Percentiles rank a stretch among this genome's conserved stretches.
Evolutionary conservation across 192 early-diverging fungal genomes (phyloP).

Genomic region (Chytriomyces confervae): DNA sequence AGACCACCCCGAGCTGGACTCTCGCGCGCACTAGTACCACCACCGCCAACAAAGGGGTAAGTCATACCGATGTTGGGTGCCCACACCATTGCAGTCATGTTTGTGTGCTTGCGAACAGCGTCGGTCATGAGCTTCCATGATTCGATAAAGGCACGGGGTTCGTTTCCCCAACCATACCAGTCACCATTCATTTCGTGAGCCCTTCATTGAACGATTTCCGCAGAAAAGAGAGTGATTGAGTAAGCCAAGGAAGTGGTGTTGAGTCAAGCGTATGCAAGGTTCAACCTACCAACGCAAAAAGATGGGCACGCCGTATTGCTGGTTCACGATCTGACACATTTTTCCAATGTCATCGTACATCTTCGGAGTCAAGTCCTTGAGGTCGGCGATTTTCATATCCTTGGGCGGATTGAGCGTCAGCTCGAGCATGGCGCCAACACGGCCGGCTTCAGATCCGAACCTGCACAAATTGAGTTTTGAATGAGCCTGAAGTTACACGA

Average conservation of each 20-base stretch:
- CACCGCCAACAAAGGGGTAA: slow-evolving; percentile 47
- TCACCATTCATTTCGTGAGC: slow-evolving; percentile 46
- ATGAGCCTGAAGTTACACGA: background rate
- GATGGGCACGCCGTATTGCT: slow-evolving; percentile 44
- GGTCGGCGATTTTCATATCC: slow-evolving; percentile 14
- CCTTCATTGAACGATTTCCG: too few relatives aligned
- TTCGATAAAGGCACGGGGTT: slow-evolving; percentile 37
- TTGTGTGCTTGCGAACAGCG: slow-evolving; percentile 43
- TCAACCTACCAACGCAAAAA: slow-evolving; percentile 38
- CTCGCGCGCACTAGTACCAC: background rate
- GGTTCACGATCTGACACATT: slow-evolving; percentile 41
- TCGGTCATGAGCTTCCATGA: slow-evolving; percentile 37
- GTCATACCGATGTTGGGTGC: slow-evolving; percentile 53
- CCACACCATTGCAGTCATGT: slow-evolving; percentile 59
- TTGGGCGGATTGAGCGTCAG: slow-evolving; percentile 42
- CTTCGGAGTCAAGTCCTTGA: slow-evolving; percentile 32
- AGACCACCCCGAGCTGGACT: slow-evolving; percentile 22
- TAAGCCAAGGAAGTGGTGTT: too few relatives aligned
- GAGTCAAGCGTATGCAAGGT: too few relatives aligned
- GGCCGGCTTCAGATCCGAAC: slow-evolving; percentile 40
- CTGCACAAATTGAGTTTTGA: background rate
- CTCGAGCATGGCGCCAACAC: slow-evolving; percentile 43
- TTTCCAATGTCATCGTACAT: slow-evolving; percentile 38
- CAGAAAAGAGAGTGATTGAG: too few relatives aligned
- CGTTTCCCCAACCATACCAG: slow-evolving; percentile 41